Percentiles rank a stretch among this genome's conserved stretches.
Conservation (phyloP, 768 basidiomycete species). For the Russula virescens region DNA sequence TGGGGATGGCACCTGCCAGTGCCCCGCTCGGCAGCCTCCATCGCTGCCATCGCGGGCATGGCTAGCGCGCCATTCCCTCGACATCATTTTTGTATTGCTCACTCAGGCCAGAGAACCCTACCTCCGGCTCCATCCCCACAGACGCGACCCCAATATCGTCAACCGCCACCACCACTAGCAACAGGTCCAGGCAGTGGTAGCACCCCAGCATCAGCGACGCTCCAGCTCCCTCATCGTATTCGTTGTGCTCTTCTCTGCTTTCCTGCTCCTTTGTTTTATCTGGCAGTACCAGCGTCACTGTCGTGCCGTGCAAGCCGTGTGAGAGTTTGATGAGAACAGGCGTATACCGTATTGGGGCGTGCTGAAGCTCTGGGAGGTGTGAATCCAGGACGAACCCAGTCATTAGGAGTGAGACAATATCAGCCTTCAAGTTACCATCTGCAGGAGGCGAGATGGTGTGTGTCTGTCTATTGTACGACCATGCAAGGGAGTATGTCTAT, state of each 20-base stretch:
- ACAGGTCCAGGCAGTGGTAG: not conserved
- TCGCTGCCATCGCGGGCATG: too few relatives aligned
- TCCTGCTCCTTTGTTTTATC: constrained; percentile 1
- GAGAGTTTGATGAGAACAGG: constrained; percentile 4
- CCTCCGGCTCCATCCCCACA: too few relatives aligned
- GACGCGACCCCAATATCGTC: too few relatives aligned
- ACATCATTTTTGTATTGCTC: too few relatives aligned
- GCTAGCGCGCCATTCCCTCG: too few relatives aligned
- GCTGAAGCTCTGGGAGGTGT: constrained; percentile 19
- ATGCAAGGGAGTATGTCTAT: constrained; percentile 79
- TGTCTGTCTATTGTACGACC: constrained; percentile 80
- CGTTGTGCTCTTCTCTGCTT: not conserved
- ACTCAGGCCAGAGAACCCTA: too few relatives aligned
- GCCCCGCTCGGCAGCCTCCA: too few relatives aligned
- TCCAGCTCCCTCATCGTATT: constrained; percentile 6
- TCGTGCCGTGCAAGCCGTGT: not conserved
- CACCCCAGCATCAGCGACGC: not conserved
- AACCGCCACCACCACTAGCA: too few relatives aligned
- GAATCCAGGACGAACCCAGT: constrained; percentile 4
- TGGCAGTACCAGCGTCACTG: constrained; percentile 4
- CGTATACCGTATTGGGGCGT: not conserved
- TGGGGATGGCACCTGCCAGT: too few relatives aligned
- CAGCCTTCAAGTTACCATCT: constrained; percentile 68
- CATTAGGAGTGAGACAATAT: not conserved
- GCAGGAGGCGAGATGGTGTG: constrained; percentile 74